phyloP scores from a whole-genome alignment of 441 rosid species.

The Populus hybrid region DNA sequence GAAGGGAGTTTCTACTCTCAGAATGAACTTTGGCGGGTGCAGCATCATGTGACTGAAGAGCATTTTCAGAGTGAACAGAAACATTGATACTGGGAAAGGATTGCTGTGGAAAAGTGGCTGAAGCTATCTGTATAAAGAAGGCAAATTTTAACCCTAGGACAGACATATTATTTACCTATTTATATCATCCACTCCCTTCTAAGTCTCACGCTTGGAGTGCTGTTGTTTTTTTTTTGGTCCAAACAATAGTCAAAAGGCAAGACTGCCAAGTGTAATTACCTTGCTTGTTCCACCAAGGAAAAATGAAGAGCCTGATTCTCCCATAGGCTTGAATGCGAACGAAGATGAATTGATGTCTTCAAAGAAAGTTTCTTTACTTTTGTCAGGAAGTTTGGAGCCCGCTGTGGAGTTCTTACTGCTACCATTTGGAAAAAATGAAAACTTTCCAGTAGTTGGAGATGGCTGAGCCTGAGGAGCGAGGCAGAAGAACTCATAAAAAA shows the following conservation, averaged over 20 bases:
- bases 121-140: conserved; percentile 25
- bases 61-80: conserved; percentile 52
- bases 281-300: conserved; percentile 45
- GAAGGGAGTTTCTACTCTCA: conserved; percentile 36
- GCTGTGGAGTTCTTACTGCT: conserved; percentile 31
- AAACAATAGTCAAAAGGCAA: background rate
- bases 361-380: conserved; percentile 55
- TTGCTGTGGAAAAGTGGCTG: conserved; percentile 38
- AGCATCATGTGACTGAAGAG: conserved; percentile 36
- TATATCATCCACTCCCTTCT: background rate
- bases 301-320: conserved; percentile 49
- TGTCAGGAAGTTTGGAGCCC: conserved; percentile 40
- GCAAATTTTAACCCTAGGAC: conserved; percentile 5
- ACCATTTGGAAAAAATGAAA: conserved; percentile 52
- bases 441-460: conserved; percentile 95
- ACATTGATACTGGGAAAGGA: conserved; percentile 45
- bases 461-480: conserved; percentile 71
- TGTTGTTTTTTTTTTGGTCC: background rate
- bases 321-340: conserved; percentile 73
- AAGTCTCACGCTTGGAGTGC: background rate
- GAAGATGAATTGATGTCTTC: conserved; percentile 56
- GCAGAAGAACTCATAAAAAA: conserved; percentile 8
- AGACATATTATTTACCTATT: background rate
- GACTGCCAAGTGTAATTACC: conserved; percentile 32
- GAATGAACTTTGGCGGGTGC: conserved; percentile 37